Conservation (phyloP, 164 flowering plant species). For the Aristolochia contorta region DNA sequence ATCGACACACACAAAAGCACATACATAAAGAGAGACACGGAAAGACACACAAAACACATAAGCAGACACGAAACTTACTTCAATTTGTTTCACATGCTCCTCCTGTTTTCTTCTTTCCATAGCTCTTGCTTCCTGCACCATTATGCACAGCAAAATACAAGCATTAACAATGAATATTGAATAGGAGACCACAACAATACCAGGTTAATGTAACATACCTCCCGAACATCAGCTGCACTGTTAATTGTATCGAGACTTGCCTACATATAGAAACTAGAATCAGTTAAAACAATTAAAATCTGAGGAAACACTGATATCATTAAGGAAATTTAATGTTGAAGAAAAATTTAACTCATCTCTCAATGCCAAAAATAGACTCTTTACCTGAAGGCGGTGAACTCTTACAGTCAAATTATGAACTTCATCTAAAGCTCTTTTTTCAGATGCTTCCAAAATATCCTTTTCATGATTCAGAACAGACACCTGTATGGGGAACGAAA, state of each 20-base stretch:
- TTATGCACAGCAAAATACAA: neutral
- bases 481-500: slow-evolving; percentile 28
- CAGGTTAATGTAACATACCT: slow-evolving; percentile 29
- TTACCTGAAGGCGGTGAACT: slow-evolving; percentile 75
- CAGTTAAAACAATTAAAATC: neutral
- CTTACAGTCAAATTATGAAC: slow-evolving; percentile 68
- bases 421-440: slow-evolving; percentile 81
- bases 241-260: slow-evolving; percentile 80
- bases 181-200: neutral
- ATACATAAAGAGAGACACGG: no score
- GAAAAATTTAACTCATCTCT: neutral
- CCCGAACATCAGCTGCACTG: slow-evolving; percentile 70
- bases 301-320: no score
- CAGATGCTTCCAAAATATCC: slow-evolving; percentile 60
- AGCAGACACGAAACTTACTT: no score
- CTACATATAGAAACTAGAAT: slow-evolving; percentile 19
- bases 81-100: slow-evolving; percentile 43
- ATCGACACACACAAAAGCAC: no score
- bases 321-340: neutral
- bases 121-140: slow-evolving; percentile 56
- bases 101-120: slow-evolving; percentile 62
- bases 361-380: neutral
- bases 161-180: neutral
- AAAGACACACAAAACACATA: no score
- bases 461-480: slow-evolving; percentile 73